These are phyloP conservation scores for Candida succiphila DNA, from an alignment of 805 yeast genomes.

Conservation along the genomic window DNA sequence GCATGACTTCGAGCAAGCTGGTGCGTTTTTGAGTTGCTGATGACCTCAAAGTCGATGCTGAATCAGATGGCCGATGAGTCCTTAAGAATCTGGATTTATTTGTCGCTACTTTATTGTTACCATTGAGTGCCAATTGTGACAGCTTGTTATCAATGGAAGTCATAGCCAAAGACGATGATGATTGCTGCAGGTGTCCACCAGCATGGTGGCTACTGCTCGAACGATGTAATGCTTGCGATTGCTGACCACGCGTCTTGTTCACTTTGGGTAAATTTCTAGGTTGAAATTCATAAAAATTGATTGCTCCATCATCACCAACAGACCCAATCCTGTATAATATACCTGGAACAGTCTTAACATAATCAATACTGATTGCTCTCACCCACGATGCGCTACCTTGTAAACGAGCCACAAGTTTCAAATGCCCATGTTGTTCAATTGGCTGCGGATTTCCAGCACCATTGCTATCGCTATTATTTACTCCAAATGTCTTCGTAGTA, in stretches of 20 bases:
- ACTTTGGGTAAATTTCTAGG: slow-evolving; percentile 31
- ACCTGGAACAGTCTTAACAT: slow-evolving; percentile 20
- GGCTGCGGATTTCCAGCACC: slow-evolving; percentile 4
- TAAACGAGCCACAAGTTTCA: slow-evolving; percentile 20
- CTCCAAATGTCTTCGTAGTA: slow-evolving; percentile 8
- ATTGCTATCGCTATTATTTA: not conserved
- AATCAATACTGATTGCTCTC: slow-evolving; percentile 33
- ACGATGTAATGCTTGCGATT: not conserved
- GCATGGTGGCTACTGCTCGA: not conserved
- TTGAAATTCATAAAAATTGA: slow-evolving; percentile 44
- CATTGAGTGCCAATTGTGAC: not conserved
- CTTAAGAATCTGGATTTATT: slow-evolving; percentile 7
- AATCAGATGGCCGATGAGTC: slow-evolving; percentile 11
- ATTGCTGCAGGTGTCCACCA: not conserved
- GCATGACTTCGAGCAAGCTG: slow-evolving; percentile 18
- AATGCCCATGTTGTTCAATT: too few species aligned
- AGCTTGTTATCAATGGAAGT: not conserved
- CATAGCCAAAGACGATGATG: not conserved
- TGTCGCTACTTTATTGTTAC: slow-evolving; percentile 1
- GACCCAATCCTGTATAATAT: slow-evolving; percentile 38
- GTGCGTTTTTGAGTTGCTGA: slow-evolving; percentile 14
- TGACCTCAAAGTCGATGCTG: slow-evolving; percentile 20
- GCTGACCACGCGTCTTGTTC: slow-evolving; percentile 14
- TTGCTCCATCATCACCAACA: slow-evolving; percentile 45
- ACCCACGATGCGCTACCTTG: slow-evolving; percentile 49